Percentiles rank a stretch among this genome's conserved stretches.
These are phyloP conservation scores for Prunus dulcis DNA, from an alignment of 306 rosid genomes.

Conservation along the genomic window DNA sequence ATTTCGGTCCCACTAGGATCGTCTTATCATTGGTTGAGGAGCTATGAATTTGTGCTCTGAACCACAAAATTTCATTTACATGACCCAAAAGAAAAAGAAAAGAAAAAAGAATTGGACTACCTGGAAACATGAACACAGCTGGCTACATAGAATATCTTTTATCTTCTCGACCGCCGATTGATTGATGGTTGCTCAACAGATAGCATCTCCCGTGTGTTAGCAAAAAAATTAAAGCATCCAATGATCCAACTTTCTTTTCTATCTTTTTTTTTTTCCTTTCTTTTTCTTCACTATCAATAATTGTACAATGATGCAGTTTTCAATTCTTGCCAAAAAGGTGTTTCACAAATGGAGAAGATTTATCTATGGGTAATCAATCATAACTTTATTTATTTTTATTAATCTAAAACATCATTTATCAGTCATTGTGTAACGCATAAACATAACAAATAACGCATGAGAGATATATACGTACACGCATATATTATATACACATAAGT, in stretches of 20 bases:
- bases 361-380: neutral
- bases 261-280: neutral
- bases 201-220: slow-evolving; percentile 23
- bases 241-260: slow-evolving; percentile 6
- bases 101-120: neutral
- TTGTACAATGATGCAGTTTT: neutral
- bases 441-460: too few relatives aligned
- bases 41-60: neutral
- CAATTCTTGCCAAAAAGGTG: neutral
- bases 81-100: too few relatives aligned
- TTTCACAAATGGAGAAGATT: neutral
- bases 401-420: neutral
- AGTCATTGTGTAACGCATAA: too few relatives aligned
- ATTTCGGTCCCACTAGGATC: slow-evolving; percentile 11
- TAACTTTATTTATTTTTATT: neutral
- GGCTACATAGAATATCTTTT: slow-evolving; percentile 16
- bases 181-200: neutral
- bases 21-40: slow-evolving; percentile 7
- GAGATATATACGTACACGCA: too few relatives aligned
- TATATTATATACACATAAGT: too few relatives aligned
- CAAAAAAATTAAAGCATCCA: slow-evolving; percentile 18
- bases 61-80: neutral
- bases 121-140: slow-evolving; percentile 13
- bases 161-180: slow-evolving; percentile 19
- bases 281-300: neutral